Conservation (phyloP, 805 yeast genomes). For the Metschnikowia drakensbergensis region DNA sequence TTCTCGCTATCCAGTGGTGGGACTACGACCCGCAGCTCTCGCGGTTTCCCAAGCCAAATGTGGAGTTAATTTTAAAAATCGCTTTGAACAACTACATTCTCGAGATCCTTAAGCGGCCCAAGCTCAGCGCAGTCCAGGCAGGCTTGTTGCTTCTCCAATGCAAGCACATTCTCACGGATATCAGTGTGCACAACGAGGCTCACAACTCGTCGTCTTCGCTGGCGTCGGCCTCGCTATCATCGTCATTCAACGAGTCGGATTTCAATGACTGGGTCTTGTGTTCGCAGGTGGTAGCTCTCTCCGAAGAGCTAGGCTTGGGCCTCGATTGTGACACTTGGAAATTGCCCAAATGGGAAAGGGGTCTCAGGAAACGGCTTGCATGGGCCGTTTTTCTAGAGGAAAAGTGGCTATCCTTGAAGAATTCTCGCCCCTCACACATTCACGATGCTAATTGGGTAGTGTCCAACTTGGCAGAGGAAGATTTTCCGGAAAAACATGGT, state of each 20-base stretch:
- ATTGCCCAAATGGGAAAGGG: slow-evolving; percentile 92
- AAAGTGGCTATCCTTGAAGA: slow-evolving; percentile 82
- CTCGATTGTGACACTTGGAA: slow-evolving; percentile 90
- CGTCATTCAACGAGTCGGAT: slow-evolving; percentile 32
- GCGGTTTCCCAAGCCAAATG: slow-evolving; percentile 76
- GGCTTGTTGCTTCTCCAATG: slow-evolving; percentile 75
- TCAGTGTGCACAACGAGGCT: slow-evolving; percentile 2
- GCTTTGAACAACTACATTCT: slow-evolving; percentile 67
- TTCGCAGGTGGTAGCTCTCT: slow-evolving; percentile 80
- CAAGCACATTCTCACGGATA: slow-evolving; percentile 33
- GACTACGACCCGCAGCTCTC: slow-evolving; percentile 76
- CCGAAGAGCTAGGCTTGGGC: slow-evolving; percentile 89
- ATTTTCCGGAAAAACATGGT: slow-evolving; percentile 70
- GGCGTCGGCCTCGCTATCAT: slow-evolving; percentile 18
- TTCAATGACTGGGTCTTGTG: slow-evolving; percentile 79
- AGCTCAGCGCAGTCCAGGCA: slow-evolving; percentile 87
- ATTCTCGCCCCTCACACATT: slow-evolving; percentile 80
- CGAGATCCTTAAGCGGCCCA: slow-evolving; percentile 80
- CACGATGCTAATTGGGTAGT: slow-evolving; percentile 79
- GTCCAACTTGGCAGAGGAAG: slow-evolving; percentile 60
- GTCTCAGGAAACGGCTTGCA: slow-evolving; percentile 79
- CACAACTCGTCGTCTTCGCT: slow-evolving; percentile 14
- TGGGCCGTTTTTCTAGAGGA: slow-evolving; percentile 96
- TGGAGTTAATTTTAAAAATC: slow-evolving; percentile 41
- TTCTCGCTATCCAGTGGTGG: slow-evolving; percentile 93